Evolutionary conservation across 345 rosid species (phyloP), one percentile per base, ranked within the genome.

Genomic region (Adansonia digitata): DNA sequence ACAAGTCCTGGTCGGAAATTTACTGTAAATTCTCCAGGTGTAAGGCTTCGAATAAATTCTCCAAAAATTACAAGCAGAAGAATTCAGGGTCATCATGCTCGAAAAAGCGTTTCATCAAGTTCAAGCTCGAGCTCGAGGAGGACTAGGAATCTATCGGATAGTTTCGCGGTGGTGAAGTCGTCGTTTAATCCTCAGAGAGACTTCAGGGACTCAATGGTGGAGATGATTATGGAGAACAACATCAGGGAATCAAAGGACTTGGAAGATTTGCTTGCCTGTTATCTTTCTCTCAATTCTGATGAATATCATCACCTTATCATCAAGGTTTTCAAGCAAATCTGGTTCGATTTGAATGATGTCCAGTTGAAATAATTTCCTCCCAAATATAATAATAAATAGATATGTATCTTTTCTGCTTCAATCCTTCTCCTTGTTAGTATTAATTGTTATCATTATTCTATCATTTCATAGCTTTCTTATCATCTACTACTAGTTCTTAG

Each of bases 151-250:
- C 57, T 88, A 34, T 80, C 89, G 7, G 85, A 85, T 9, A 88
- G 97, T 67, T 74, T 85, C 48, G 99, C 98, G 39, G 81, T 95
- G 15, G 92, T 91, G 83, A 95, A 95, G 75, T 87, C 91, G 45
- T 93, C 98, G 6, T 79, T 77, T 37, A 91, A 95, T 78, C 98
- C 99, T 9, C 86, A 76, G 81, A 91, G 78, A 59, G 99, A 95
- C 55, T 95, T 95, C 88, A 87, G 86, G 72, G 97, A 93, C 1
- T 95, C 99, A 2, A 95, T 95, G 98, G 85, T 93, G 88, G 99
- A 95, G 85, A 95, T 95, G 99, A 95, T 93, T 17, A 75, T 79
- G 59, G 97, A 90, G 86, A 89, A 91, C 80, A 88, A 92, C 57
- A 87, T 95, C 77, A 90, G 83, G 53, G 81, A 79, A 17, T 86